Conservation (phyloP, 495 filamentous ascomycete genomes). For the Cryomyces antarcticus region DNA sequence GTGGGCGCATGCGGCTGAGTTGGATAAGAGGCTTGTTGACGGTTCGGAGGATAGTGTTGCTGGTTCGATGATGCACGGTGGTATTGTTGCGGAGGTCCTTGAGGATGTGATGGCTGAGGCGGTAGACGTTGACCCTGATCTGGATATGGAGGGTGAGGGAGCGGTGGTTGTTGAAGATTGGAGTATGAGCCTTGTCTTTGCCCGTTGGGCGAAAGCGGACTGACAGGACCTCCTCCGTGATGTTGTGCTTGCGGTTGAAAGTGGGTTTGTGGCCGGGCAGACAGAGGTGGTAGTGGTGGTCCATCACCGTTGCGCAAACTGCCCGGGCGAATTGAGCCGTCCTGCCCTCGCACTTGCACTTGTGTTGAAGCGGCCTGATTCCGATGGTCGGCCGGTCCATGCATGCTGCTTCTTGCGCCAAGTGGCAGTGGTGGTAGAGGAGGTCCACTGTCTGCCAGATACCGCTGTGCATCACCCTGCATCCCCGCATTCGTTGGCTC, state of each 20-base stretch:
- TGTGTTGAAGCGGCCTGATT: neutral
- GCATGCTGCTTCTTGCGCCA: too few species aligned
- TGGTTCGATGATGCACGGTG: neutral
- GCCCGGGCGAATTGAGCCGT: neutral
- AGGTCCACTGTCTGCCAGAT: constrained; percentile 1
- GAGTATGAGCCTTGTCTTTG: constrained; percentile 1
- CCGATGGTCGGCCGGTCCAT: neutral
- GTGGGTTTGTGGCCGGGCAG: constrained; percentile 1
- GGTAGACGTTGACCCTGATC: neutral
- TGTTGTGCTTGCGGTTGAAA: neutral
- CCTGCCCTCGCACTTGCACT: neutral
- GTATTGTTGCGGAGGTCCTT: constrained; percentile 1
- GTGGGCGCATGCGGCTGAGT: constrained; percentile 1
- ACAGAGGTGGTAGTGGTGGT: constrained; percentile 11
- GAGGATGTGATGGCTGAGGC: constrained; percentile 1
- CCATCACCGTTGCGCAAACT: neutral
- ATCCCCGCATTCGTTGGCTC: neutral
- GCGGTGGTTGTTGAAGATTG: constrained; percentile 6
- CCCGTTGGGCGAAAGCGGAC: constrained; percentile 9
- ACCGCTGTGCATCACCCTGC: neutral
- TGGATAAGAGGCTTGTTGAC: neutral
- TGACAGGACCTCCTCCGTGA: constrained; percentile 1
- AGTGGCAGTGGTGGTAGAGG: constrained; percentile 9
- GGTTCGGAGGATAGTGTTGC: neutral
- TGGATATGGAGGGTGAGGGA: neutral